phyloP scores from a whole-genome alignment of 2,329 filamentous ascomycete species.

The Fusarium sterilihyphosum region DNA sequence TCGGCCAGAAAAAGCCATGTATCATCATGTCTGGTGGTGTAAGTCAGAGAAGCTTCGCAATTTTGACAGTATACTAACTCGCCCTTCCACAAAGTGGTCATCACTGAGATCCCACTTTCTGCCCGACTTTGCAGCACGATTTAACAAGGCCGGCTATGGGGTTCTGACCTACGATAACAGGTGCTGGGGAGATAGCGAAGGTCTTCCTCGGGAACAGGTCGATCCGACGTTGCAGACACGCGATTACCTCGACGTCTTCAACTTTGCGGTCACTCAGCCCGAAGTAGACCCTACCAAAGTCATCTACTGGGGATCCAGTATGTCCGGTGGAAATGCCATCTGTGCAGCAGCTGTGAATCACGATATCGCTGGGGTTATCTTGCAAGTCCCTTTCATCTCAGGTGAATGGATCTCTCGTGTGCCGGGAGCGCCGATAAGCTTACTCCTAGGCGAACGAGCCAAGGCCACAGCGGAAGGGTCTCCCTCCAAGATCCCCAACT shows the following conservation, averaged over 20 bases:
- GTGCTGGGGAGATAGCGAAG: neutral
- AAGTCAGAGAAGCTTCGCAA: neutral
- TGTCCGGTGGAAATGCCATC: neutral
- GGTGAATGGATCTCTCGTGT: neutral
- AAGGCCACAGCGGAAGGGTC: neutral
- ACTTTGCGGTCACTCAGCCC: neutral
- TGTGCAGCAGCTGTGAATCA: neutral
- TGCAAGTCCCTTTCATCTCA: neutral
- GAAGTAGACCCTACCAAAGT: neutral
- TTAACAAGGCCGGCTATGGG: neutral
- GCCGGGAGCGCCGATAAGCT: neutral
- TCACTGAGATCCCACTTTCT: neutral
- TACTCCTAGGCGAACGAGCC: neutral
- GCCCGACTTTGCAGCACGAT: neutral
- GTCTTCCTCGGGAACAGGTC: neutral
- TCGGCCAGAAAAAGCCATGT: neutral
- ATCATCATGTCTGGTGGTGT: neutral
- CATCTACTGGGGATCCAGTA: neutral
- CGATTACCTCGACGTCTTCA: neutral
- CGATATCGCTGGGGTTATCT: neutral
- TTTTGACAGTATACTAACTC: neutral
- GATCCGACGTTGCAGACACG: neutral
- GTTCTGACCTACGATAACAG: neutral
- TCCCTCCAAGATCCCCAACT: neutral
- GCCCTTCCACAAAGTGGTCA: neutral